phyloP scores from a whole-genome alignment of 805 yeast genomes.

The Candida pini region DNA sequence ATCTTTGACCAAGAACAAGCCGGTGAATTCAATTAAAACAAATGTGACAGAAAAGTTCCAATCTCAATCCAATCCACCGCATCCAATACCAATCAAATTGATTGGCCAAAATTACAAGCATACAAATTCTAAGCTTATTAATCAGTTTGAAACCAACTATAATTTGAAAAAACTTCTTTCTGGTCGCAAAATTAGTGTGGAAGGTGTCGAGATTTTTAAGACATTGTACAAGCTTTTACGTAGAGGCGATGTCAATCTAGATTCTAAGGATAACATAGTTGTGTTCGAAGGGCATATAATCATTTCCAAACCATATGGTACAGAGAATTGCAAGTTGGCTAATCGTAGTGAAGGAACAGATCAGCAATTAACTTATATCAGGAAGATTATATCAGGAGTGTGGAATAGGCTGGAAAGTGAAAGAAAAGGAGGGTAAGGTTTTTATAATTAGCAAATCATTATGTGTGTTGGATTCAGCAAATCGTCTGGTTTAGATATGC shows the following conservation, averaged over 20 bases:
- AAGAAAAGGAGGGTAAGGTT: conserved; percentile 51
- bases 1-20: conserved; percentile 35
- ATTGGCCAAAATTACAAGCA: conserved; percentile 14
- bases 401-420: conserved; percentile 39
- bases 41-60: conserved; percentile 20
- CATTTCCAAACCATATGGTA: conserved; percentile 34
- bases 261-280: conserved; percentile 30
- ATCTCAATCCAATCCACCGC: conserved; percentile 15
- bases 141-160: conserved; percentile 19
- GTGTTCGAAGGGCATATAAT: conserved; percentile 32
- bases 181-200: conserved; percentile 19
- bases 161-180: conserved; percentile 17
- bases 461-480: too few species aligned
- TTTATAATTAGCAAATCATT: too few species aligned
- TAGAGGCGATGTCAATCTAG: conserved; percentile 29
- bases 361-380: conserved; percentile 30
- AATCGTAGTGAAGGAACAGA: conserved; percentile 19
- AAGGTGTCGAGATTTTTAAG: conserved; percentile 24
- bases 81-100: conserved; percentile 12
- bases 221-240: conserved; percentile 26
- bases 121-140: conserved; percentile 13
- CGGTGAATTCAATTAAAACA: conserved; percentile 8
- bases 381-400: conserved; percentile 44
- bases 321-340: conserved; percentile 25
- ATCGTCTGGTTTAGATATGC: too few species aligned